These are phyloP conservation scores for Rhizopogon hawkerae DNA, from an alignment of 1,284 basidiomycete genomes.

Conservation along the genomic window DNA sequence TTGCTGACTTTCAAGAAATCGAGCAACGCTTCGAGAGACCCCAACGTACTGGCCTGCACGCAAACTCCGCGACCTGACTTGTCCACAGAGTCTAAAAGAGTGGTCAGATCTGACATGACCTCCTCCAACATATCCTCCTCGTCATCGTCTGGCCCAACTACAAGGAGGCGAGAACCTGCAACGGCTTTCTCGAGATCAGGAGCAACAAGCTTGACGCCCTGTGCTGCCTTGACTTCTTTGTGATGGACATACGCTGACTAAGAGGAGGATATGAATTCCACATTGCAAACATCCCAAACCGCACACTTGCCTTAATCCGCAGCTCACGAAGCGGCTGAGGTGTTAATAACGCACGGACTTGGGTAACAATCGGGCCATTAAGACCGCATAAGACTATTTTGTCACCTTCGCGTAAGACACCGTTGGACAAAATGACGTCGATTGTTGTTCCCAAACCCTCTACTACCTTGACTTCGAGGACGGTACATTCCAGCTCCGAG, in stretches of 20 bases:
- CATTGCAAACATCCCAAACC: slow-evolving; percentile 3
- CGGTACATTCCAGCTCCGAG: slow-evolving; percentile 97
- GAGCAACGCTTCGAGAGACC: slow-evolving; percentile 93
- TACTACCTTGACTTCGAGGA: slow-evolving; percentile 98
- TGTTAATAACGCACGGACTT: slow-evolving; percentile 89
- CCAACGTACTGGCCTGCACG: slow-evolving; percentile 96
- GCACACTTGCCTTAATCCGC: slow-evolving; percentile 77
- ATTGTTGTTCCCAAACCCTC: slow-evolving; percentile 98
- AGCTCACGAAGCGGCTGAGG: slow-evolving; percentile 96
- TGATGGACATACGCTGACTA: slow-evolving; percentile 96
- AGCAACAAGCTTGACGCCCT: slow-evolving; percentile 95
- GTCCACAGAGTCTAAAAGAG: slow-evolving; percentile 85
- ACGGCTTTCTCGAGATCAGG: slow-evolving; percentile 99
- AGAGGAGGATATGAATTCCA: slow-evolving; percentile 1
- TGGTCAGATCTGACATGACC: slow-evolving; percentile 94
- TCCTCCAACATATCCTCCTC: slow-evolving; percentile 93
- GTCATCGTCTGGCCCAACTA: slow-evolving; percentile 90
- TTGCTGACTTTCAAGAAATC: slow-evolving; percentile 95
- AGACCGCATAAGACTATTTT: slow-evolving; percentile 95
- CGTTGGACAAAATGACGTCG: slow-evolving; percentile 95
- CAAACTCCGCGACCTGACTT: slow-evolving; percentile 94
- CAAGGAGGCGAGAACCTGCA: slow-evolving; percentile 90
- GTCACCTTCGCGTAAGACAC: slow-evolving; percentile 88
- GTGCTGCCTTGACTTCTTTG: slow-evolving; percentile 95
- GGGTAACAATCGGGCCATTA: slow-evolving; percentile 96